phyloP scores from a whole-genome alignment of 2,329 filamentous ascomycete species.

The Raffaelea arxii region DNA sequence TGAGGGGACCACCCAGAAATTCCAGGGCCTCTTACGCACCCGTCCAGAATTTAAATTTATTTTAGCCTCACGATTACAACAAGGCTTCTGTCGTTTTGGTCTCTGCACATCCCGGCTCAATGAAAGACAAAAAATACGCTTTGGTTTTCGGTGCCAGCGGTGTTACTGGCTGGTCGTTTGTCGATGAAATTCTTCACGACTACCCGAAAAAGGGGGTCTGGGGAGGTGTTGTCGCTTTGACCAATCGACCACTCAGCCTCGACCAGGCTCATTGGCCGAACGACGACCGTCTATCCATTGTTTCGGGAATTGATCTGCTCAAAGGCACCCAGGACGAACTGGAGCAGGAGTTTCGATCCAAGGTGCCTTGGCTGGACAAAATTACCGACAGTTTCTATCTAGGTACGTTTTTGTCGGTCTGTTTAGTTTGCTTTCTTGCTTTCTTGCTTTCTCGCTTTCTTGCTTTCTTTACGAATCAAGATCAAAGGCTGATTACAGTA shows the following conservation, averaged over 20 bases:
- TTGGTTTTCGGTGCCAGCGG: slow-evolving; percentile 9
- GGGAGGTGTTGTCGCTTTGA: slow-evolving; percentile 14
- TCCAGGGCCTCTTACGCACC: no score
- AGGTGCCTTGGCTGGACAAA: slow-evolving; percentile 23
- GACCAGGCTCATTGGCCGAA: slow-evolving; percentile 26
- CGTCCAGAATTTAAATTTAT: not conserved
- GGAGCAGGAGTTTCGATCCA: slow-evolving; percentile 21
- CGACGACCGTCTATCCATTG: slow-evolving; percentile 27
- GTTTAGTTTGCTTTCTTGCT: not conserved
- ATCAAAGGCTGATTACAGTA: no score
- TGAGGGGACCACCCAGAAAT: no score
- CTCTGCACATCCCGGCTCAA: no score
- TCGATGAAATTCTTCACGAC: slow-evolving; percentile 12
- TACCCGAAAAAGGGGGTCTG: slow-evolving; percentile 14
- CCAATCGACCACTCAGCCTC: slow-evolving; percentile 17
- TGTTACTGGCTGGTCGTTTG: slow-evolving; percentile 8
- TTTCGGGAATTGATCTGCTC: slow-evolving; percentile 31
- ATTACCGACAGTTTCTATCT: slow-evolving; percentile 34
- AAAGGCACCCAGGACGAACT: slow-evolving; percentile 26
- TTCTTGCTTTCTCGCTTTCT: not conserved
- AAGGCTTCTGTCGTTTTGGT: not conserved
- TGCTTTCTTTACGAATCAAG: not conserved
- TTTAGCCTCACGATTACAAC: no score
- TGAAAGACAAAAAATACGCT: slow-evolving; percentile 7
- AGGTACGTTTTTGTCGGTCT: slow-evolving; percentile 13